Evolutionary conservation across 208 protist species (phyloP).

Genomic region (Trypanosoma scelopori): DNA sequence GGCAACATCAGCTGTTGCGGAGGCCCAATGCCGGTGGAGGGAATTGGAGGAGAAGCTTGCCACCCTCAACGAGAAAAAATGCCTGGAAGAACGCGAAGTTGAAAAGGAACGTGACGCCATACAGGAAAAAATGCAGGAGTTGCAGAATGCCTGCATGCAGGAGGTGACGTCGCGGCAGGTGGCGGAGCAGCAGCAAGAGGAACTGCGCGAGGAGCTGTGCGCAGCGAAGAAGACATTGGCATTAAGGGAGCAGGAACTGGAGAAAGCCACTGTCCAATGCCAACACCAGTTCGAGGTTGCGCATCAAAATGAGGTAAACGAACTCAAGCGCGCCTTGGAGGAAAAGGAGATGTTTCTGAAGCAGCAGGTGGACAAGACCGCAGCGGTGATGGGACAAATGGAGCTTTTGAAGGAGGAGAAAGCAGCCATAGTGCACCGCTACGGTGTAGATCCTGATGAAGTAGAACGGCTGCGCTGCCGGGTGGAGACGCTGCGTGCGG

Average conservation of each 20-base stretch:
- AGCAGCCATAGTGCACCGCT: conserved; percentile 22
- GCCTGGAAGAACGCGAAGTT: conserved; percentile 25
- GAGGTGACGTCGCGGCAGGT: conserved; percentile 16
- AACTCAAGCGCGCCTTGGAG: conserved; percentile 35
- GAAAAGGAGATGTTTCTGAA: conserved; percentile 38
- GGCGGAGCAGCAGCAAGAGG: background rate
- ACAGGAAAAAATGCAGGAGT: conserved; percentile 22
- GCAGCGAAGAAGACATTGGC: conserved; percentile 24
- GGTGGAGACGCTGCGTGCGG: conserved; percentile 27
- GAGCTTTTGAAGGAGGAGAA: conserved; percentile 49
- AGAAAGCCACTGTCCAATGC: conserved; percentile 22
- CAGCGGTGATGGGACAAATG: conserved; percentile 39
- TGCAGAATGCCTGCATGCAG: background rate
- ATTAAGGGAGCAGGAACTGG: conserved; percentile 32
- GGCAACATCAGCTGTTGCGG: background rate
- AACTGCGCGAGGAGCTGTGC: conserved; percentile 24
- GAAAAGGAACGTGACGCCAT: conserved; percentile 17
- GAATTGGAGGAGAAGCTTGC: conserved; percentile 21
- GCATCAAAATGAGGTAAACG: conserved; percentile 24
- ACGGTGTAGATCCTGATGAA: conserved; percentile 30
- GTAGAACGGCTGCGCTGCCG: conserved; percentile 24
- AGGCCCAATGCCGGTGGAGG: background rate
- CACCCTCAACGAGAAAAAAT: conserved; percentile 6
- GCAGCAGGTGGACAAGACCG: conserved; percentile 47
- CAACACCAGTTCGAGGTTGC: conserved; percentile 26